These are phyloP conservation scores for Talaromyces piceae DNA, from an alignment of 2,329 filamentous ascomycete genomes.

Conservation along the genomic window DNA sequence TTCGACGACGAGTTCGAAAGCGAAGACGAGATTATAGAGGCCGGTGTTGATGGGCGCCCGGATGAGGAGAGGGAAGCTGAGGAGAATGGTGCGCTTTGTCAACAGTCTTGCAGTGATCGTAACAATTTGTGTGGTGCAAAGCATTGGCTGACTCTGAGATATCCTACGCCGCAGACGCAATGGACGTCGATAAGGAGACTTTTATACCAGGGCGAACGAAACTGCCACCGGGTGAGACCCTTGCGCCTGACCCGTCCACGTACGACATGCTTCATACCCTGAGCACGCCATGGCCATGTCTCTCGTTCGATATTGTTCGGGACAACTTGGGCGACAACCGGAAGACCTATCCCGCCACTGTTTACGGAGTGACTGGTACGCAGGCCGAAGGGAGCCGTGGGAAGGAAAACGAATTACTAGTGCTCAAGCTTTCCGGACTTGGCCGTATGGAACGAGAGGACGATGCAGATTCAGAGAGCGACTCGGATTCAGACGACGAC, in stretches of 20 bases:
- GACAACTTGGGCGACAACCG: slow-evolving; percentile 83
- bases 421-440: slow-evolving; percentile 91
- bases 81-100: slow-evolving; percentile 51
- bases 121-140: neutral
- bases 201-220: slow-evolving; percentile 95
- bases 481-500: slow-evolving; percentile 65
- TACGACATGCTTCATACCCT: slow-evolving; percentile 97
- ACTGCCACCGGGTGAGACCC: slow-evolving; percentile 80
- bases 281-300: slow-evolving; percentile 90
- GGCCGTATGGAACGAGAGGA: slow-evolving; percentile 72
- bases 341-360: slow-evolving; percentile 87
- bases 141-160: slow-evolving; percentile 14
- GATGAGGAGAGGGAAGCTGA: slow-evolving; percentile 90
- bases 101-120: neutral
- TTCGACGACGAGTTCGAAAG: slow-evolving; percentile 97
- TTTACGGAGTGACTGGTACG: slow-evolving; percentile 91
- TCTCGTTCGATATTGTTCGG: slow-evolving; percentile 87
- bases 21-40: slow-evolving; percentile 86
- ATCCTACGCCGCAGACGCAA: slow-evolving; percentile 51
- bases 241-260: slow-evolving; percentile 84
- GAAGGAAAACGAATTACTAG: slow-evolving; percentile 87
- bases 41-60: slow-evolving; percentile 84
- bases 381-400: slow-evolving; percentile 71
- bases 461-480: slow-evolving; percentile 63
- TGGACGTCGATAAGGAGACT: slow-evolving; percentile 89